These are phyloP conservation scores for Dryadomyces quercivorus DNA, from an alignment of 2,329 filamentous ascomycete genomes.

Conservation along the genomic window DNA sequence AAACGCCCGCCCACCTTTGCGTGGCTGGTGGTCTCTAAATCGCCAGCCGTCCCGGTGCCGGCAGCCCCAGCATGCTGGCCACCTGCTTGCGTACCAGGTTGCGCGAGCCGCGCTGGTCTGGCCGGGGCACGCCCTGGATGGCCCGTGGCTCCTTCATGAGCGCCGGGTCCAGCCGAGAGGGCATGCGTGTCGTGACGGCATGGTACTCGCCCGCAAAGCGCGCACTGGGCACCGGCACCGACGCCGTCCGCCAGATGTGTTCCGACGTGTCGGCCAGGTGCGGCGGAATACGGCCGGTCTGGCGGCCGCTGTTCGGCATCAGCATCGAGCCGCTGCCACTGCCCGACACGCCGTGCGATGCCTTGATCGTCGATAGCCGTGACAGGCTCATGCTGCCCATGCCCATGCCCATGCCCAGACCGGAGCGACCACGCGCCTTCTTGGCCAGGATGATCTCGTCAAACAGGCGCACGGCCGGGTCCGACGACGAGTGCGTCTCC, in stretches of 20 bases:
- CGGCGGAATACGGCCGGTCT: conserved; percentile 30
- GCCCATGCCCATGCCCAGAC: conserved; percentile 42
- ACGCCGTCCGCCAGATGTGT: conserved; percentile 65
- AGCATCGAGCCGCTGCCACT: neutral
- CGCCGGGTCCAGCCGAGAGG: conserved; percentile 70
- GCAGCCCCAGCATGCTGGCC: conserved; percentile 20
- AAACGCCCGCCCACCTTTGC: too few relatives aligned
- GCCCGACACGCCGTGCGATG: conserved; percentile 36
- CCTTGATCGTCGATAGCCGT: conserved; percentile 46
- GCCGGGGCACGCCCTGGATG: conserved; percentile 73
- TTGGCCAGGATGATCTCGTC: conserved; percentile 79
- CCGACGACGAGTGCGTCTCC: conserved; percentile 49
- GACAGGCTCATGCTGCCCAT: conserved; percentile 45
- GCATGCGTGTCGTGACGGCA: conserved; percentile 50
- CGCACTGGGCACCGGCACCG: conserved; percentile 45
- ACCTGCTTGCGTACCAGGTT: conserved; percentile 46
- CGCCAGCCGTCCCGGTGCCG: conserved; percentile 3
- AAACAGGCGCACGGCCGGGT: conserved; percentile 62
- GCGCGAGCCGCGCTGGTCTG: conserved; percentile 36
- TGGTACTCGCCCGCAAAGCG: conserved; percentile 53
- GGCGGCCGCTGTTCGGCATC: neutral
- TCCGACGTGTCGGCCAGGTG: conserved; percentile 64
- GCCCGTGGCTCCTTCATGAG: conserved; percentile 87
- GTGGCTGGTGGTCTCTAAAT: neutral
- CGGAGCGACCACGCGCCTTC: conserved; percentile 51